Percentiles rank a stretch among this genome's conserved stretches.
phyloP scores from a whole-genome alignment of 768 basidiomycete genomes.

The Tricholoma matsutake region DNA sequence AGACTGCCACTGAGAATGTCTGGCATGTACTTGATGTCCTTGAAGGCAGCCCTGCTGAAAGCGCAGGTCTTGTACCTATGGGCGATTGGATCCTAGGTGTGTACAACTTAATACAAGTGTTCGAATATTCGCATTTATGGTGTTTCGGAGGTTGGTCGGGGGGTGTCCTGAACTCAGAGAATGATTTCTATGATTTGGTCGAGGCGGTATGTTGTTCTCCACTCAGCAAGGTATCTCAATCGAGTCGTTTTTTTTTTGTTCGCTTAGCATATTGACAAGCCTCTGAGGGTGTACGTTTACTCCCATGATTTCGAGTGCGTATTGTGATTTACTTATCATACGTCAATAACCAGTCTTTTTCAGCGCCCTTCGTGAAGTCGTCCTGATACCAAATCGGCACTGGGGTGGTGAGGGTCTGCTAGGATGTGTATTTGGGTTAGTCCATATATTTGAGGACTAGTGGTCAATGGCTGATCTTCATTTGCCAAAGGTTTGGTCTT shows the following conservation, averaged over 20 bases:
- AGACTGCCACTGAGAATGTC: constrained; percentile 85
- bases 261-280: constrained; percentile 85
- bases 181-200: constrained; percentile 95
- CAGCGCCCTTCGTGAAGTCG: constrained; percentile 89
- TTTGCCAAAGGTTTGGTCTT: constrained; percentile 67
- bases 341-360: constrained; percentile 9
- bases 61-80: constrained; percentile 93
- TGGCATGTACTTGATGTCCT: constrained; percentile 98
- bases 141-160: constrained; percentile 89
- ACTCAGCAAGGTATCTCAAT: constrained; percentile 5
- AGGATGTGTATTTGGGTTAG: constrained; percentile 94
- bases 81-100: constrained; percentile 51
- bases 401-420: constrained; percentile 97
- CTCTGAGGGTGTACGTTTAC: constrained; percentile 92
- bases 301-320: constrained; percentile 95
- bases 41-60: constrained; percentile 95
- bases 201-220: constrained; percentile 63
- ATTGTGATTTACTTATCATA: constrained; percentile 4
- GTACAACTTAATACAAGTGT: constrained; percentile 2
- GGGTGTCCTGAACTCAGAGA: constrained; percentile 85
- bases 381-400: constrained; percentile 91
- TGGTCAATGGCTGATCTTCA: constrained; percentile 1
- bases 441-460: constrained; percentile 11
- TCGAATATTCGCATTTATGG: constrained; percentile 19
- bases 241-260: constrained; percentile 2